Evolutionary conservation across 305 asterid species (phyloP).

Genomic region (Solanum aculeatissimum): DNA sequence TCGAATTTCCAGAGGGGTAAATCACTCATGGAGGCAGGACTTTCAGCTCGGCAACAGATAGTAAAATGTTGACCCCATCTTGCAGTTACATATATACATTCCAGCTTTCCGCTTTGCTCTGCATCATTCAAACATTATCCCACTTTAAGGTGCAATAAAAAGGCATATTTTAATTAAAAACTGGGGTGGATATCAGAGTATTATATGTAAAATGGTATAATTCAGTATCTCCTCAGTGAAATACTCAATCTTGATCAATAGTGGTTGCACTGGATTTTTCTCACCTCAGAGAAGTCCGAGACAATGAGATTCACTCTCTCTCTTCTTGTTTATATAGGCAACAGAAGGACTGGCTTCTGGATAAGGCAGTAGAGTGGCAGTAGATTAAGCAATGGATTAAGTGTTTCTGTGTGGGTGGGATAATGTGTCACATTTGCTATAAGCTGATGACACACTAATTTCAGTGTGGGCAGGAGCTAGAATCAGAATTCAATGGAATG

Average conservation of each 20-base stretch:
- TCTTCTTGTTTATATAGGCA: not conserved
- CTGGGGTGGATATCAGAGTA: not conserved
- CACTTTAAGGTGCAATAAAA: not conserved
- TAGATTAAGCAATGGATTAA: not conserved
- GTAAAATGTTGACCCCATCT: slow-evolving; percentile 82
- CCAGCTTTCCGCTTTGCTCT: slow-evolving; percentile 98
- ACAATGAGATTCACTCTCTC: not conserved
- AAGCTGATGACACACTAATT: not conserved
- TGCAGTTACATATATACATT: slow-evolving; percentile 85
- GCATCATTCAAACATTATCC: slow-evolving; percentile 30
- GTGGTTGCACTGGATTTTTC: not conserved
- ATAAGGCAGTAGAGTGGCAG: not conserved
- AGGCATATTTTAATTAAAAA: not conserved
- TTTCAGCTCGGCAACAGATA: slow-evolving; percentile 93
- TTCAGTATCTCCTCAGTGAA: not conserved
- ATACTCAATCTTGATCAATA: not conserved
- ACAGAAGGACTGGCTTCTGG: not conserved
- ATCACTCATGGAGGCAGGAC: slow-evolving; percentile 92
- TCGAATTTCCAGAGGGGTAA: slow-evolving; percentile 94
- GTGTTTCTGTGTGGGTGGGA: not conserved
- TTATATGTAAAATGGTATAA: not conserved
- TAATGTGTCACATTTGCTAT: not conserved
- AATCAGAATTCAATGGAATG: not conserved
- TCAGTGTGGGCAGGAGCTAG: not conserved
- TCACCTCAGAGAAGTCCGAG: not conserved